A percentile compares a stretch with the other conserved stretches of the same genome.
Conservation (phyloP, 306 rosid genomes). For the Elaeagnus macrophylla region DNA sequence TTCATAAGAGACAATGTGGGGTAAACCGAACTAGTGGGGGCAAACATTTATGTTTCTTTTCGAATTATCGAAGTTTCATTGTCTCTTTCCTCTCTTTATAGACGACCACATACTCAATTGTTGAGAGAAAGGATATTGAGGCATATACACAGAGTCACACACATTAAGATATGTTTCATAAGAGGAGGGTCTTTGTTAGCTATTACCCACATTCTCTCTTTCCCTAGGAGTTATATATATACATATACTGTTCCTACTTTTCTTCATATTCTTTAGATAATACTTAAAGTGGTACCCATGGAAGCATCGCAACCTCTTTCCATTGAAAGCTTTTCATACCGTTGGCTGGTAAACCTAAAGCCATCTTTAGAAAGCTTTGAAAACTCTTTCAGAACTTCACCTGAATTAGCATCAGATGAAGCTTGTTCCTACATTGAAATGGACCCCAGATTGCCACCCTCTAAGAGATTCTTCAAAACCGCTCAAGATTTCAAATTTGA, state of each 20-base stretch:
- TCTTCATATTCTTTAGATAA: constrained; percentile 6
- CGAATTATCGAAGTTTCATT: constrained; percentile 41
- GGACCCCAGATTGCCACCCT: constrained; percentile 93
- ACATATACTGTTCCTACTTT: constrained; percentile 4
- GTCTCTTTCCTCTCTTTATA: constrained; percentile 40
- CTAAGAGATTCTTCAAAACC: constrained; percentile 63
- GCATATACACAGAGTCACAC: constrained; percentile 16
- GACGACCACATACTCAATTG: constrained; percentile 67
- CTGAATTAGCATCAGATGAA: constrained; percentile 77
- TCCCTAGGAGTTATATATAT: constrained; percentile 13
- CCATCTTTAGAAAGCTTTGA: constrained; percentile 72
- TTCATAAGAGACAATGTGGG: constrained; percentile 48
- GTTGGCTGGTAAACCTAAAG: constrained; percentile 85
- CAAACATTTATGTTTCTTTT: constrained; percentile 46
- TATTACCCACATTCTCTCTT: constrained; percentile 23
- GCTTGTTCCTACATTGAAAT: constrained; percentile 79
- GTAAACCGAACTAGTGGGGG: constrained; percentile 56
- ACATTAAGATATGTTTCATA: constrained; percentile 30
- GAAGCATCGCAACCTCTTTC: constrained; percentile 80
- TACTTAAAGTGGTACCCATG: constrained; percentile 35
- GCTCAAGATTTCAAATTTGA: constrained; percentile 85
- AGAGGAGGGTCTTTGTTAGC: constrained; percentile 29
- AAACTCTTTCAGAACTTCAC: constrained; percentile 46
- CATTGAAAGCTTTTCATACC: constrained; percentile 87
- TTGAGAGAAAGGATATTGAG: constrained; percentile 50